Evolutionary conservation across 495 filamentous ascomycete genomes (phyloP), one percentile per base, ranked within the genome.

Genomic region (Trichoderma orchidacearum): DNA sequence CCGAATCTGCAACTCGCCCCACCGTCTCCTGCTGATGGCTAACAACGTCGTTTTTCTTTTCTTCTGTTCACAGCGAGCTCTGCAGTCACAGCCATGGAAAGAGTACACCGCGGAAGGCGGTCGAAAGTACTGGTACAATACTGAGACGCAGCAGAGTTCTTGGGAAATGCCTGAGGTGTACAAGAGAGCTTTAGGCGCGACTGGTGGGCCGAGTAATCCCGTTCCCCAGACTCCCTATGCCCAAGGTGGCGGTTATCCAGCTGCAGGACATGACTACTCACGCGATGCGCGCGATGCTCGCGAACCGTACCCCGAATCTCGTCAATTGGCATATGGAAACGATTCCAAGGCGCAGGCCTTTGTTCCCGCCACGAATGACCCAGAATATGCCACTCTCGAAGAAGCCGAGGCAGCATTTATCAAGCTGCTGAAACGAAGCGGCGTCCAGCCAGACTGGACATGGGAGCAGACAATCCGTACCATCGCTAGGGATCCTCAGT

Each of bases 361-460:
- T 59, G 78, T 80, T 28, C 71, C 83, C 35, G 75, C 81, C 4
- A 82, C 76, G 63, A 80, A 80, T 63, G 89, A 95, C 36, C 89
- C 90, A 15, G 86, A 92, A 60, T 99, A 93, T 64, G 75, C 80
- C 23, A 87, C 85, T 2, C 76, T 83, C 51, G 92, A 97, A 66
- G 91, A 97, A 71, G 94, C 91, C 6, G 94, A 96, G 66, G 86
- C 84, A 27, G 93, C 94, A 3, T 99, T 96, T 63, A 81, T 87
- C 61, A 96, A 96, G 66, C 80, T 97, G 58, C 78, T 99, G 32
- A 87, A 86, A 56, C 84, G 89, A 35, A 85, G 82, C 61, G 85
- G 85, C 63, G 87, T 96, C 17, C 85, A 92, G 60, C 83, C 90
- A 9, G 88, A 95, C 63, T 96, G 88, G 89, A 81, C 83, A 0